A percentile compares a stretch with the other conserved stretches of the same genome.
Evolutionary conservation across 495 filamentous ascomycete genomes (phyloP).

Genomic region (Pyrenula massariospora): DNA sequence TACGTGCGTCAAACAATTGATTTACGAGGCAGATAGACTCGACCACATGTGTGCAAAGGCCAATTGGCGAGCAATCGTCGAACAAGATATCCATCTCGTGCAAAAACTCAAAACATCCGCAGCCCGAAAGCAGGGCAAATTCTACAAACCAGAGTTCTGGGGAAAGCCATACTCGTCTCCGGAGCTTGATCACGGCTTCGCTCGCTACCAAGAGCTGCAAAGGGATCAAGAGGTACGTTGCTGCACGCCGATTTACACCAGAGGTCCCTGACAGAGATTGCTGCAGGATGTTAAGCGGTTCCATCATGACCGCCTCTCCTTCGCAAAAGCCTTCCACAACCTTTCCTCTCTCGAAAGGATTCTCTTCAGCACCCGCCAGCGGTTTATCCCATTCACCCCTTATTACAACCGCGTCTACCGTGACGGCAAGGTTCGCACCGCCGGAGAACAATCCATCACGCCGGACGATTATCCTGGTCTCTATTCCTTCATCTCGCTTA

Average conservation of each 20-base stretch:
- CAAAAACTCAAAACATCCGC: neutral
- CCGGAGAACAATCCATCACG: neutral
- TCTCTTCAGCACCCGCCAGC: neutral
- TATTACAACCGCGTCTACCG: neutral
- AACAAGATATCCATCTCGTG: neutral
- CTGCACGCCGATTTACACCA: too few species aligned
- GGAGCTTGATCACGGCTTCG: neutral
- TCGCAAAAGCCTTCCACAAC: neutral
- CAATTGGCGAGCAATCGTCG: neutral
- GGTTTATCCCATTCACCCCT: neutral
- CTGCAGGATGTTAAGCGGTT: neutral
- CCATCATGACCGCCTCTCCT: neutral
- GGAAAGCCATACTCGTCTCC: neutral
- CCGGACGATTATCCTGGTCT: neutral
- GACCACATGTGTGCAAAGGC: neutral
- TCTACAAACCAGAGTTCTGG: neutral
- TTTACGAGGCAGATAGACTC: neutral
- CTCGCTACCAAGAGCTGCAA: neutral
- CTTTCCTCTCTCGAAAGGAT: neutral
- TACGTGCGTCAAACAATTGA: neutral
- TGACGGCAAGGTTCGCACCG: neutral
- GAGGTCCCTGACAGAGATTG: neutral
- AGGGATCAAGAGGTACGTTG: neutral
- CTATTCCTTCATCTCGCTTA: neutral
- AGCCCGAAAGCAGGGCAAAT: neutral